Evolutionary conservation across 176 grass and related monocot species (phyloP).

Genomic region (Tuctoria greenei): DNA sequence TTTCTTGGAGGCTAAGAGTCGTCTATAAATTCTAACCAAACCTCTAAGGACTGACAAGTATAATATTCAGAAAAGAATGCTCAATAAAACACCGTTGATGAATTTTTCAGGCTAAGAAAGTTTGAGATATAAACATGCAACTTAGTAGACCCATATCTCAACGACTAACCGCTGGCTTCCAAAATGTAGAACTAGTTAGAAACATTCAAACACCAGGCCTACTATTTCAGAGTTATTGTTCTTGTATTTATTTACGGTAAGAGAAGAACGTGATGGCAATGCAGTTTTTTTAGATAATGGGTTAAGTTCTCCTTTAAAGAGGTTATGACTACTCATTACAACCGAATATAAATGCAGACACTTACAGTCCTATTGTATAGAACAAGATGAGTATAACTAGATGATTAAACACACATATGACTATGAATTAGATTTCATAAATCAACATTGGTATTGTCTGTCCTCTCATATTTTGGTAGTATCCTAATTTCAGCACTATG

Average conservation of each 20-base stretch:
- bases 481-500: too few species aligned
- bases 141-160: not conserved
- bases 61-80: not conserved
- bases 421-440: too few species aligned
- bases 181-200: not conserved
- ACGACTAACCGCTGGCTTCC: too few species aligned
- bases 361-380: too few species aligned
- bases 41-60: not conserved
- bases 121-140: not conserved
- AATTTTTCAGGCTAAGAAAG: not conserved
- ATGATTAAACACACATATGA: too few species aligned
- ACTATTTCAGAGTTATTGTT: not conserved
- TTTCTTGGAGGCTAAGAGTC: too few species aligned
- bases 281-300: not conserved
- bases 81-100: not conserved
- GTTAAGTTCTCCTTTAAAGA: not conserved
- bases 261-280: not conserved
- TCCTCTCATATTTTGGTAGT: too few species aligned
- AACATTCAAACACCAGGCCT: not conserved
- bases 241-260: not conserved
- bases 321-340: too few species aligned
- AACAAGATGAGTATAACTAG: too few species aligned
- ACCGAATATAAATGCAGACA: too few species aligned
- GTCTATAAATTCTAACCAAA: too few species aligned
- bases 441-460: too few species aligned